phyloP scores from a whole-genome alignment of 495 filamentous ascomycete genomes.

The Xylaria venustula region DNA sequence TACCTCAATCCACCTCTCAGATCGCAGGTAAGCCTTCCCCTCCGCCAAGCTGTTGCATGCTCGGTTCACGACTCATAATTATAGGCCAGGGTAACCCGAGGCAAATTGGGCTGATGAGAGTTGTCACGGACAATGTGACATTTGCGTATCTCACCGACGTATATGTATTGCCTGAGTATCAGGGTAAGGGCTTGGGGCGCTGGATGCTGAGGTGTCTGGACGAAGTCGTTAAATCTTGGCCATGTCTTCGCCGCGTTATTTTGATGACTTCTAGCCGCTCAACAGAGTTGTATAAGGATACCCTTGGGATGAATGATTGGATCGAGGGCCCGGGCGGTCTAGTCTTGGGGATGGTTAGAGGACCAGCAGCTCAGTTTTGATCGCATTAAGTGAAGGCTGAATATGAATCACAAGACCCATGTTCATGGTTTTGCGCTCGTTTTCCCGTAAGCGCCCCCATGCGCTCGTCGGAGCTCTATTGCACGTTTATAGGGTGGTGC shows the following conservation, averaged over 20 bases:
- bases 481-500: slow-evolving; percentile 93
- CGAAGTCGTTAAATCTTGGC: slow-evolving; percentile 54
- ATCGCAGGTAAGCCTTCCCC: slow-evolving; percentile 27
- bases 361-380: slow-evolving; percentile 15
- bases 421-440: slow-evolving; percentile 40
- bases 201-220: slow-evolving; percentile 62
- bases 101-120: slow-evolving; percentile 57
- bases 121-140: slow-evolving; percentile 64
- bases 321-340: slow-evolving; percentile 27
- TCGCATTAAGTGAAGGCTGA: background rate
- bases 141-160: slow-evolving; percentile 72
- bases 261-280: slow-evolving; percentile 44
- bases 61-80: slow-evolving; percentile 1
- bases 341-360: slow-evolving; percentile 24
- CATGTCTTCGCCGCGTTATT: slow-evolving; percentile 54
- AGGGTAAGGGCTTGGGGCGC: slow-evolving; percentile 58
- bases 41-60: background rate
- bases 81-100: slow-evolving; percentile 17
- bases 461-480: slow-evolving; percentile 74
- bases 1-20: slow-evolving; percentile 28
- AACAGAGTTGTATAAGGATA: slow-evolving; percentile 46
- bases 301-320: slow-evolving; percentile 45
- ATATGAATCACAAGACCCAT: too few relatives aligned
- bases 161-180: slow-evolving; percentile 55
- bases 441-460: slow-evolving; percentile 81